Base-by-base conservation (phyloP, 306 rosid species). In the Malus fusca region DNA sequence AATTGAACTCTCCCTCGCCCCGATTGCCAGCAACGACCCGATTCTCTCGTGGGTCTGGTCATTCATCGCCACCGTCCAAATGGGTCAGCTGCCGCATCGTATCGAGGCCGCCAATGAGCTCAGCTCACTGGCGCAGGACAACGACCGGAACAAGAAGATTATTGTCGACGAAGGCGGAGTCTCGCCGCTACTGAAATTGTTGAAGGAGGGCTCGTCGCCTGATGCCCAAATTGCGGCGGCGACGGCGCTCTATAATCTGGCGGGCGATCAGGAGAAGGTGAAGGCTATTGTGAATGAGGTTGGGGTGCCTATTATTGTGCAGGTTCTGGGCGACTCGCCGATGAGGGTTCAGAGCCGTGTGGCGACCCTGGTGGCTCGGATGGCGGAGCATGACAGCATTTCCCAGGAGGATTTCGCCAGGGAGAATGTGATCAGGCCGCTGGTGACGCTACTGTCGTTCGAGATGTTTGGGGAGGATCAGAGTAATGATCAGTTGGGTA, bases 41-140 rank as follows among this genome's bases (percentile, higher is more conserved):
- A 91, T 88, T 56, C 66, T 91, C 5, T 82, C 94, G 0, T 91
- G 92, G 97, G 92, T 91, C 31, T 91, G 97, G 97, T 91, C 97
- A 15, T 86, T 62, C 52, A 82, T 91, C 11, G 94, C 91, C 72
- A 68, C 90, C 0, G 52, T 91, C 79, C 92, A 89, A 81, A 91
- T 91, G 94, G 83, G 92, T 61, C 90, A 83, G 79, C 70, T 86
- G 69, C 70, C 82, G 17, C 88, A 86, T 63, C 81, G 87, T 56
- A 72, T 88, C 25, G 97, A 91, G 78, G 94, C 88, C 22, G 87
- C 97, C 0, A 84, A 80, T 69, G 88, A 83, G 73, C 82, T 91
- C 58, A 85, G 87, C 43, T 85, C 91, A 0, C 67, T 91, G 13
- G 97, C 92, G 3, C 69, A 60, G 21, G 97, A 89, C 74, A 91